Conservation (phyloP, 352 stramenopile species). For the Globisporangium emineosum region DNA sequence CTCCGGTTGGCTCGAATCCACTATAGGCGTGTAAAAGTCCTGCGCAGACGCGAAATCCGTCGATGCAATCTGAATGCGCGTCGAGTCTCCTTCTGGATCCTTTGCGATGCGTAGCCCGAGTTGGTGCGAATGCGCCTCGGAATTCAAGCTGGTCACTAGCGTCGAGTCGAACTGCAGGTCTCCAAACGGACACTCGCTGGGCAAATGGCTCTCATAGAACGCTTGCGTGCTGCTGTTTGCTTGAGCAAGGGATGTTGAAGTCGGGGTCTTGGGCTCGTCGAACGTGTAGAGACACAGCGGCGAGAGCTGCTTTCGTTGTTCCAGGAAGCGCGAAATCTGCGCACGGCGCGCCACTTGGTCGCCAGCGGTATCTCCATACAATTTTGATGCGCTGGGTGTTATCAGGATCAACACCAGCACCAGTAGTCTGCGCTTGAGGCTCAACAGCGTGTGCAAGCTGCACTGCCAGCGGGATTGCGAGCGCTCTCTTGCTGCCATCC, state of each 20-base stretch:
- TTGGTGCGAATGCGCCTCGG: conserved; percentile 26
- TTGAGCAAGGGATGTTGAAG: too few relatives aligned
- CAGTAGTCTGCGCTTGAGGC: neutral
- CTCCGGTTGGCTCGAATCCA: neutral
- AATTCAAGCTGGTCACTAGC: conserved; percentile 19
- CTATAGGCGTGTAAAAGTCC: conserved; percentile 46
- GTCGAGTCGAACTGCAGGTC: conserved; percentile 47
- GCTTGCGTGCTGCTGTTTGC: neutral
- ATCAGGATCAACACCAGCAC: neutral
- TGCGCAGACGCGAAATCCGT: conserved; percentile 39
- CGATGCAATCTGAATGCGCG: conserved; percentile 50
- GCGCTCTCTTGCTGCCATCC: neutral
- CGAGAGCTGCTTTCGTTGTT: conserved; percentile 5
- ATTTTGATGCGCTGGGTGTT: too few relatives aligned
- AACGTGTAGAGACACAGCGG: conserved; percentile 45
- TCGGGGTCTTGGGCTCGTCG: conserved; percentile 13
- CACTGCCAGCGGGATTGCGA: neutral
- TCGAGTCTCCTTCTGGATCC: conserved; percentile 26
- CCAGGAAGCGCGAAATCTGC: conserved; percentile 24
- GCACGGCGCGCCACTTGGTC: neutral
- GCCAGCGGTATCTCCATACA: neutral
- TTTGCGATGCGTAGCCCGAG: conserved; percentile 40
- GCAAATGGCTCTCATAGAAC: conserved; percentile 25
- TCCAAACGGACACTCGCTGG: conserved; percentile 49
- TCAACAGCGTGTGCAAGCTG: neutral